phyloP scores from a whole-genome alignment of 148 eudicot genomes.

The Amaranthus palmeri region DNA sequence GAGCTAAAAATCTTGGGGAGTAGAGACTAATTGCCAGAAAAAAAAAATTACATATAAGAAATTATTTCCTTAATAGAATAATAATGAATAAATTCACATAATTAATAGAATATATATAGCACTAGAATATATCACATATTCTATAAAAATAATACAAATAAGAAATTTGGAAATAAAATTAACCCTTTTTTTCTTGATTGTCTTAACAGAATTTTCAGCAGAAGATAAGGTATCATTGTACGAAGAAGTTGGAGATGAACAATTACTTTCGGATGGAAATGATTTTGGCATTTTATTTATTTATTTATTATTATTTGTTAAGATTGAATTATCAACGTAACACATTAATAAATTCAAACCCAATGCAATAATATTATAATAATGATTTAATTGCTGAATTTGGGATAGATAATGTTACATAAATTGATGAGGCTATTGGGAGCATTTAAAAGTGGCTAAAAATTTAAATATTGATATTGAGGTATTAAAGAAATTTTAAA shows the following conservation, averaged over 20 bases:
- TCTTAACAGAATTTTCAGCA: constrained; percentile 20
- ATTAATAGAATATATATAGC: background rate
- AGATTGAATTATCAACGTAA: background rate
- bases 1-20: constrained; percentile 63
- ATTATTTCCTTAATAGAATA: background rate
- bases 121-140: no score
- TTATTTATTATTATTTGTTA: background rate
- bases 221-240: constrained; percentile 7
- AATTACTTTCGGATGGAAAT: constrained; percentile 8
- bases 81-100: background rate
- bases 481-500: no score
- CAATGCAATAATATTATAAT: background rate
- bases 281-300: constrained; percentile 12
- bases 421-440: no score
- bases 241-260: constrained; percentile 24
- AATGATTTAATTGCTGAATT: background rate
- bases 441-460: no score
- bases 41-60: no score
- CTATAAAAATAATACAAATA: background rate
- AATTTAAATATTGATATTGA: no score
- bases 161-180: background rate
- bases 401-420: background rate
- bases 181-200: constrained; percentile 35
- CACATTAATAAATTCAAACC: background rate
- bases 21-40: constrained; percentile 32